Evolutionary conservation across 208 protist genomes (phyloP), one percentile per base, ranked within the genome.

Genomic region (Leishmania arabica): DNA sequence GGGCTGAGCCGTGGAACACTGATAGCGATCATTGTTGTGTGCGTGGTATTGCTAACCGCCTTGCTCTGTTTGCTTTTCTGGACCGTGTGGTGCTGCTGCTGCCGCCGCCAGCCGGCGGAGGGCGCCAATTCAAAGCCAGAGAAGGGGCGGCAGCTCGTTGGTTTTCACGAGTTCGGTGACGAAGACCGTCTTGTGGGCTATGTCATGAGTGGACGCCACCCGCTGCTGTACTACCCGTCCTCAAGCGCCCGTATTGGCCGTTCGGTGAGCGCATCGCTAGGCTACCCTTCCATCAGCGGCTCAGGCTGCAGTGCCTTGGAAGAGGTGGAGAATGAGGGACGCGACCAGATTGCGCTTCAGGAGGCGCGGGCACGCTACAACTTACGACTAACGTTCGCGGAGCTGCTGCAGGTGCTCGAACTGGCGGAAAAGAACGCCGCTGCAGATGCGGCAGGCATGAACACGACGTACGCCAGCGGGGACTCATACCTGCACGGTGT

Each of bases 361-460:
- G 90, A 96, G 84, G 91, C 90, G 34, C 89, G 92, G 6, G 86
- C 83, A 49, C 88, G 90, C 5, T 96, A 96, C 83, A 89, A 93
- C 45, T 71, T 94, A 42, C 86, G 89, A 9, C 82, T 94, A 17
- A 27, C 53, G 34, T 95, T 91, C 72, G 68, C 80, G 7, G 90
- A 95, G 56, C 78, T 66, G 53, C 65, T 89, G 21, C 85, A 90
- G 77, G 76, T 79, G 31, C 64, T 93, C 24, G 81, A 84, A 8
- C 60, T 90, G 51, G 73, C 74, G 24, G 86, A 79, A 66, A 95
- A 93, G 90, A 88, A 92, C 40, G 82, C 78, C 45, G 87, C 84
- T 34, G 75, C 86, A 34, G 75, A 87, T 40, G 78, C 83, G 49
- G 90, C 86, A 7, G 80, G 86, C 45, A 82, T 89, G 42, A 64